Conservation (phyloP, 805 yeast species). For the Tetrapisispora nanseiensis region DNA sequence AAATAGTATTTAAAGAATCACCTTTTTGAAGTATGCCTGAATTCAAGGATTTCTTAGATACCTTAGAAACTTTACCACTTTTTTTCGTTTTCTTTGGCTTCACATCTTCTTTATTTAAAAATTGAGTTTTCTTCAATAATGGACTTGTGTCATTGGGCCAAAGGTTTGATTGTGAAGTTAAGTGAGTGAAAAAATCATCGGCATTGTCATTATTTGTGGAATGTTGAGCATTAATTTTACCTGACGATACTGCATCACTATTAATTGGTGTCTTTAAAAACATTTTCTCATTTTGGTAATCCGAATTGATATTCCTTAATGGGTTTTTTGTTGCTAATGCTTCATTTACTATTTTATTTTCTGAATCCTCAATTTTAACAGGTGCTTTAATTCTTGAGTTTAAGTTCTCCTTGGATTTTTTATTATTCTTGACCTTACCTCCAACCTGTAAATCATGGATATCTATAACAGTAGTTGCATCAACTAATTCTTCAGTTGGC, state of each 20-base stretch:
- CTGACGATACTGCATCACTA: not conserved
- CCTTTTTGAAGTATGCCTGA: not conserved
- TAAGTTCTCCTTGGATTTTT: not conserved
- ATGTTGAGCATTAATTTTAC: not conserved
- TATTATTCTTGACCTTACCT: constrained; percentile 3
- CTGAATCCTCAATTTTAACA: not conserved
- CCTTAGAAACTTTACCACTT: not conserved
- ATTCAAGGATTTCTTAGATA: not conserved
- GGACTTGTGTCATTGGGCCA: constrained; percentile 2
- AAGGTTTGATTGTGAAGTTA: not conserved
- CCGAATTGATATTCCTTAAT: not conserved
- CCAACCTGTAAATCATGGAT: constrained; percentile 28
- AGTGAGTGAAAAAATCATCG: not conserved
- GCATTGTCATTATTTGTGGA: not conserved
- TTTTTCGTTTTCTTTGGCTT: not conserved
- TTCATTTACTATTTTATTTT: not conserved
- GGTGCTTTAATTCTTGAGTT: not conserved
- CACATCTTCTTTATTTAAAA: not conserved
- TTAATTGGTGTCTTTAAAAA: not conserved
- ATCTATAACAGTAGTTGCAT: constrained; percentile 41
- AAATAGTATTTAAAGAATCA: not conserved
- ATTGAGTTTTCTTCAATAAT: constrained; percentile 1
- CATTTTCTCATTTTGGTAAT: not conserved
- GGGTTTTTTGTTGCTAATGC: not conserved
- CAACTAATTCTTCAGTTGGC: constrained; percentile 47